Evolutionary conservation across 2,329 filamentous ascomycete species (phyloP).

Genomic region (Aspergillus flavus): DNA sequence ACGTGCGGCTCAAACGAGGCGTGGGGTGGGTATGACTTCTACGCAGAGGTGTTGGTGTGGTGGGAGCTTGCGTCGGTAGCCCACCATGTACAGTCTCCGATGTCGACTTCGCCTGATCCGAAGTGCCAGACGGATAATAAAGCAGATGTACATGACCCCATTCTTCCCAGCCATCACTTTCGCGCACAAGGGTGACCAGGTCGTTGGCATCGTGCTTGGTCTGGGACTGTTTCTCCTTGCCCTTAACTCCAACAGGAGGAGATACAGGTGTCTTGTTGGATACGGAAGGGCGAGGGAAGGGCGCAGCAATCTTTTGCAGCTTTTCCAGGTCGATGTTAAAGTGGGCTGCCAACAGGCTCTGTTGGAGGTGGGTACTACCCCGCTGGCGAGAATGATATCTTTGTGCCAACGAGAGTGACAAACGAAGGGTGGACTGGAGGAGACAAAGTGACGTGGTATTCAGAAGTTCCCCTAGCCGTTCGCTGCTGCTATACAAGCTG

Average conservation of each 20-base stretch:
- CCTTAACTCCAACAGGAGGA: constrained; percentile 64
- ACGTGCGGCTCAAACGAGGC: constrained; percentile 53
- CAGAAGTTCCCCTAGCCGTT: constrained; percentile 83
- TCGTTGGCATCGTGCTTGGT: constrained; percentile 75
- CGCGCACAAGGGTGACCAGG: constrained; percentile 72
- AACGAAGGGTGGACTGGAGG: constrained; percentile 74
- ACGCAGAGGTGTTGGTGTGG: constrained; percentile 75
- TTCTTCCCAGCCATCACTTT: constrained; percentile 64
- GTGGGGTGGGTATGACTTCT: constrained; percentile 65
- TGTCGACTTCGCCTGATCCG: constrained; percentile 35
- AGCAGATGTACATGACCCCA: constrained; percentile 80
- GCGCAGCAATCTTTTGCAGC: constrained; percentile 78
- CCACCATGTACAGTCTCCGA: constrained; percentile 34
- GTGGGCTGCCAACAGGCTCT: constrained; percentile 77
- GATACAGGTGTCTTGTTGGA: constrained; percentile 52
- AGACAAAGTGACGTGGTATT: constrained; percentile 83
- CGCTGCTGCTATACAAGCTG: constrained; percentile 92
- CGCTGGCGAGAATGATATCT: constrained; percentile 89
- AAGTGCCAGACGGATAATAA: constrained; percentile 65
- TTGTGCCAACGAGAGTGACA: constrained; percentile 84
- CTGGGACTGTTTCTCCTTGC: constrained; percentile 69
- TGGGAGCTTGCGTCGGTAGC: constrained; percentile 54
- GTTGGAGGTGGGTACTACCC: constrained; percentile 68
- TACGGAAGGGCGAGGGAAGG: constrained; percentile 74
- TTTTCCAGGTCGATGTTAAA: constrained; percentile 75